Evolutionary conservation across 352 stramenopile species (phyloP).

Genomic region (Globisporangium canariense): DNA sequence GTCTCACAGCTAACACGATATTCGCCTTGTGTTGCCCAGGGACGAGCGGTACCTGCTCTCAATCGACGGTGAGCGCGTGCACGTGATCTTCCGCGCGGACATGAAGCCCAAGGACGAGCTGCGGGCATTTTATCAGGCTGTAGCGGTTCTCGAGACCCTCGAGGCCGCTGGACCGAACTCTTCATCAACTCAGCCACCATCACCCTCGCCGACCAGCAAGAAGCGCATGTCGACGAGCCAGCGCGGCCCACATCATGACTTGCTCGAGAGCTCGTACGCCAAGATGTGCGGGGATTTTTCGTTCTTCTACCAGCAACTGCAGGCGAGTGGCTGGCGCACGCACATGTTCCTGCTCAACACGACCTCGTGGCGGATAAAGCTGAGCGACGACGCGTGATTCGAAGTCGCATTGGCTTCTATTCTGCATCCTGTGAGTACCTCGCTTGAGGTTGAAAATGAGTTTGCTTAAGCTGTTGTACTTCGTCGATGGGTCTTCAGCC

Average conservation of each 20-base stretch:
- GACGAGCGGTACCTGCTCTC: conserved; percentile 63
- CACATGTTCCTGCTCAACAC: conserved; percentile 76
- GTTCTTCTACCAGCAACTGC: conserved; percentile 58
- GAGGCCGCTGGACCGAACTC: conserved; percentile 2
- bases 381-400: conserved; percentile 30
- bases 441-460: background rate
- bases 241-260: conserved; percentile 1
- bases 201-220: conserved; percentile 17
- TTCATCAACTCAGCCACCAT: conserved; percentile 6
- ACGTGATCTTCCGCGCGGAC: conserved; percentile 55
- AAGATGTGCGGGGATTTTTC: conserved; percentile 57
- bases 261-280: conserved; percentile 44
- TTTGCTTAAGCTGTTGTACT: background rate
- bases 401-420: background rate
- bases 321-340: conserved; percentile 61
- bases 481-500: too few relatives aligned
- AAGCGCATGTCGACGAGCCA: background rate
- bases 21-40: conserved; percentile 19
- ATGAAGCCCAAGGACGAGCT: conserved; percentile 58
- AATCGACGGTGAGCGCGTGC: conserved; percentile 27
- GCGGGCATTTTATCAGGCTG: conserved; percentile 69
- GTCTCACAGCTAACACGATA: background rate
- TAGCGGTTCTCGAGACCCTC: conserved; percentile 49
- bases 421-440: background rate
- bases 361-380: conserved; percentile 59